Evolutionary conservation across 805 yeast genomes (phyloP).

Genomic region (Pichia rugopelliculosa): DNA sequence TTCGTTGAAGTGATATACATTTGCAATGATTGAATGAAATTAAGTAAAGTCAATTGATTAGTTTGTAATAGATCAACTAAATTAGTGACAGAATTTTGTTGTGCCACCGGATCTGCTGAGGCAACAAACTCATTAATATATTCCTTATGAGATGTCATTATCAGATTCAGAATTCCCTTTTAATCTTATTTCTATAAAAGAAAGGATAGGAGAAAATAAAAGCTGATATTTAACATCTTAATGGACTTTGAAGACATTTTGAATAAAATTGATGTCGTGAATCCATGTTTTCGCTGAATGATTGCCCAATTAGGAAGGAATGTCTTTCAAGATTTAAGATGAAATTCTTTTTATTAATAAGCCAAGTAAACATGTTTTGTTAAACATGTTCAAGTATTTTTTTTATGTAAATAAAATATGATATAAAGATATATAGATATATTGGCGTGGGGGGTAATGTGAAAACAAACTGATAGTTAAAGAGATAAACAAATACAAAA

Average conservation of each 20-base stretch:
- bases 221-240: too few species aligned
- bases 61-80: conserved; percentile 5
- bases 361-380: too few species aligned
- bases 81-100: not conserved
- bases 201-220: too few species aligned
- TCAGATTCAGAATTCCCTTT: not conserved
- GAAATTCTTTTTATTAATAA: too few species aligned
- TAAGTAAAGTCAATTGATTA: conserved; percentile 8
- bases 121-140: conserved; percentile 7
- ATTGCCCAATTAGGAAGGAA: too few species aligned
- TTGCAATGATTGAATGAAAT: conserved; percentile 12
- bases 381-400: too few species aligned
- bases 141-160: conserved; percentile 6
- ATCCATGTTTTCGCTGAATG: not conserved
- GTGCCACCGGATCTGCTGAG: not conserved
- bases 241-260: too few species aligned
- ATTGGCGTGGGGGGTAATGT: not conserved
- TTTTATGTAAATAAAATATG: not conserved
- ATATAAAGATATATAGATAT: not conserved
- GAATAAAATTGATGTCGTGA: not conserved
- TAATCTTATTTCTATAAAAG: too few species aligned
- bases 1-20: conserved; percentile 42
- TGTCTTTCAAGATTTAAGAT: too few species aligned
- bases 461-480: not conserved
- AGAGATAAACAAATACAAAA: not conserved